A percentile compares a stretch with the other conserved stretches of the same genome.
phyloP scores from a whole-genome alignment of 371 early-diverging fungal species.

The Actinomortierella ambigua region DNA sequence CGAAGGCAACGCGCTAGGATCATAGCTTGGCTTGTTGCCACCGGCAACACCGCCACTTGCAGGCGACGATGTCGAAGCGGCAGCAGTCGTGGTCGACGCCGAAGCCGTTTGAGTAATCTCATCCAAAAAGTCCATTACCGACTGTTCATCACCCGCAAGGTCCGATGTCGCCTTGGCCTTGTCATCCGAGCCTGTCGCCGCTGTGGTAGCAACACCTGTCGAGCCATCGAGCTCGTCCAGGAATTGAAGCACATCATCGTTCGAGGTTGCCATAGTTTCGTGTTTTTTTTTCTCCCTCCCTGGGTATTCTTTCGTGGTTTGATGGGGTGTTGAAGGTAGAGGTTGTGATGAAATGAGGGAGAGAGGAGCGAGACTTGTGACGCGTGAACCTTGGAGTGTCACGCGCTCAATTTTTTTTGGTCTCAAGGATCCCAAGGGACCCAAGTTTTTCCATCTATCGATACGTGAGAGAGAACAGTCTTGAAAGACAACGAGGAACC shows the following conservation, averaged over 20 bases:
- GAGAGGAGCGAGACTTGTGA: too few species aligned
- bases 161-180: neutral
- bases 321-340: too few species aligned
- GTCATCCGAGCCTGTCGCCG: neutral
- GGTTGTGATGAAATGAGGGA: too few species aligned
- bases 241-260: slow-evolving; percentile 51
- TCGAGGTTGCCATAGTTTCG: slow-evolving; percentile 27
- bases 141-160: slow-evolving; percentile 30
- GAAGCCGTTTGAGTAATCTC: slow-evolving; percentile 47
- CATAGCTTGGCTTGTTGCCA: slow-evolving; percentile 7
- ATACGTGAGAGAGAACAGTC: too few species aligned
- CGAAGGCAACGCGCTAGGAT: slow-evolving; percentile 19
- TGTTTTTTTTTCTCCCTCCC: neutral
- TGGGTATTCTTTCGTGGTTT: too few species aligned
- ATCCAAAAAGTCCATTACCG: slow-evolving; percentile 50
- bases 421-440: too few species aligned
- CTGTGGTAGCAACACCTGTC: neutral
- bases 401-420: too few species aligned
- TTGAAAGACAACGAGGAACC: too few species aligned
- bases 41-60: slow-evolving; percentile 22
- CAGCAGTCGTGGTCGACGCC: slow-evolving; percentile 8
- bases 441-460: too few species aligned
- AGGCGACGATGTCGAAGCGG: slow-evolving; percentile 7
- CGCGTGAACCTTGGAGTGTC: too few species aligned
- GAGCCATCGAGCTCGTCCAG: slow-evolving; percentile 46